Evolutionary conservation across 352 stramenopile species (phyloP), one percentile per base, ranked within the genome.

Genomic region (Hyaloperonospora brassicae): DNA sequence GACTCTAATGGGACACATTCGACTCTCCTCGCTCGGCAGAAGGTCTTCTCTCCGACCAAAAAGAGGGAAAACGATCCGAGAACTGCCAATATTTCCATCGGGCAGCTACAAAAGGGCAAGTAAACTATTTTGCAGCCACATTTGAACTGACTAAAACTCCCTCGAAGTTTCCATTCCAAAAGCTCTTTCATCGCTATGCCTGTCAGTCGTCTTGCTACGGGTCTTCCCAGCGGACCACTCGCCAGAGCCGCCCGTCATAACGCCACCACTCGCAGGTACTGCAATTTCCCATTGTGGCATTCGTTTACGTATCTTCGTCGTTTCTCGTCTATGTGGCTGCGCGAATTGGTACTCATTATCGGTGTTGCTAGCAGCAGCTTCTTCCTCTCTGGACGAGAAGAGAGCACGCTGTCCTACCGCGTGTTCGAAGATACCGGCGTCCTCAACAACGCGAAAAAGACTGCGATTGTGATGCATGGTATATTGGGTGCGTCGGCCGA

Each of bases 401-500:
- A 84, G 59, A 87, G 72, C 46, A 78, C 72, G 41, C 57, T 87
- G 30, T 72, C 74, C 35, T 83, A 86, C 35, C 77, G 77, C 30
- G 69, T 86, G 35, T 87, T 84, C 41, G 72, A 87, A 55, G 62
- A 81, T 50, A 45, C 63, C 5, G 67, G 57, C 25, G 67, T 54
- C 48, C 55, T 50, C 5, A 50, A 51, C 1, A 48, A 59, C 7
- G 66, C 71, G 7, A 87, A 65, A 17, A 87, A 87, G 62, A 89
- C 80, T 14, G 78, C 80, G 17, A 61, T 91, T 22, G 72, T 91
- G 55, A 77, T 91, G 71, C 80, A 91, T 40, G 80, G 80, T 35
- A 91, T 91, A 55, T 65, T 91, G n/a, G 80, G 80, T 91, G 21
- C 24, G 21, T 9, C 34, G 12, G 49, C 12, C 12, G 2, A 5